These are phyloP conservation scores for Geopyxis carbonaria DNA, from an alignment of 495 filamentous ascomycete genomes.

Conservation along the genomic window DNA sequence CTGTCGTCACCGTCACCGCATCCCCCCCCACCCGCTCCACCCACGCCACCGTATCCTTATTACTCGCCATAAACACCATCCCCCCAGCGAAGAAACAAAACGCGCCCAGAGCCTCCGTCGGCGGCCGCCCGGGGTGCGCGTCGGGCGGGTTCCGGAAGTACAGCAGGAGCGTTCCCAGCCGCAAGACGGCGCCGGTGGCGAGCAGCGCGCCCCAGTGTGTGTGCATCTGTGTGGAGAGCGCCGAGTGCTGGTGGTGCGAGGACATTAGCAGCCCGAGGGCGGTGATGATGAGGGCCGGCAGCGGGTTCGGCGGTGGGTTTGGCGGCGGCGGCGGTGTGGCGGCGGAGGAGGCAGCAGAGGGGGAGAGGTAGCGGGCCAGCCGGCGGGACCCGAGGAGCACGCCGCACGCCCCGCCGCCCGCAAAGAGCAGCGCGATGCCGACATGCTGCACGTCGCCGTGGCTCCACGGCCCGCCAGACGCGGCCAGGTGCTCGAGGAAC, in stretches of 20 bases:
- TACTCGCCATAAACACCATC: constrained; percentile 81
- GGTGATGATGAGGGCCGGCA: constrained; percentile 72
- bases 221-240: constrained; percentile 83
- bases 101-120: constrained; percentile 65
- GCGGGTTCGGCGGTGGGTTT: constrained; percentile 50
- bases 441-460: constrained; percentile 78
- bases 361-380: constrained; percentile 56
- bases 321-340: constrained; percentile 14
- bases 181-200: constrained; percentile 59
- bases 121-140: constrained; percentile 80
- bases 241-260: constrained; percentile 68
- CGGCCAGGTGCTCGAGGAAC: constrained; percentile 75
- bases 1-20: constrained; percentile 85
- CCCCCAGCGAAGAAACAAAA: constrained; percentile 84
- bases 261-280: constrained; percentile 89
- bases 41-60: constrained; percentile 53
- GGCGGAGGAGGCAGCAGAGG: constrained; percentile 32
- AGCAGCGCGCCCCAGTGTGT: constrained; percentile 85
- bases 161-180: constrained; percentile 63
- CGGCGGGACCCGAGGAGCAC: constrained; percentile 75
- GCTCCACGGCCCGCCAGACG: constrained; percentile 51
- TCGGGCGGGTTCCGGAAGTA: constrained; percentile 48
- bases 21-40: constrained; percentile 60
- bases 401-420: constrained; percentile 87
- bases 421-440: constrained; percentile 84